These are phyloP conservation scores for Beta macrorhiza DNA, from an alignment of 179 eudicot species.

Conservation along the genomic window DNA sequence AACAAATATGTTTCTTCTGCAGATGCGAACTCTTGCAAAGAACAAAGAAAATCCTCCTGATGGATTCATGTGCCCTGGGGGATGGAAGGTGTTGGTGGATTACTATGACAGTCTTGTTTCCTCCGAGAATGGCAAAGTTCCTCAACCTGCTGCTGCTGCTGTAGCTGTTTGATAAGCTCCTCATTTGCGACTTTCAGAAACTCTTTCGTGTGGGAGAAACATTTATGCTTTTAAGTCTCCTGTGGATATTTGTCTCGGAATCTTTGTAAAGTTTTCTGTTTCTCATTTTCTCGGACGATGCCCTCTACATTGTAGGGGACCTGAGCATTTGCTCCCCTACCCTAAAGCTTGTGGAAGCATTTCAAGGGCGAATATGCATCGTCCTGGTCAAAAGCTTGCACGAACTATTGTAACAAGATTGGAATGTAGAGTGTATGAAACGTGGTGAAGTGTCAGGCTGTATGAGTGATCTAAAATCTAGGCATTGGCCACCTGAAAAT, in stretches of 20 bases:
- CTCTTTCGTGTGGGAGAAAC: conserved; percentile 27
- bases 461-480: background rate
- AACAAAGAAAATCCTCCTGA: conserved; percentile 78
- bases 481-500: too few species aligned
- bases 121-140: conserved; percentile 48
- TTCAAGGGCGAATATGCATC: background rate
- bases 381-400: background rate
- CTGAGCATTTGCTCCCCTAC: conserved; percentile 17
- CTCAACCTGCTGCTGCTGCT: conserved; percentile 41
- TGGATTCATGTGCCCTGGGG: conserved; percentile 91
- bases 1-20: conserved; percentile 5
- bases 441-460: background rate
- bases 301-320: background rate
- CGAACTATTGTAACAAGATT: conserved; percentile 16
- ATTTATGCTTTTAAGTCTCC: conserved; percentile 10
- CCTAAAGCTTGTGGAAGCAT: conserved; percentile 12
- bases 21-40: conserved; percentile 86
- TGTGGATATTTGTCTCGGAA: conserved; percentile 21
- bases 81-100: conserved; percentile 82
- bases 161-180: conserved; percentile 26
- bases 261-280: conserved; percentile 16
- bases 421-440: background rate
- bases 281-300: background rate
- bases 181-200: background rate
- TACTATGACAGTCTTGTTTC: conserved; percentile 61